Conservation (phyloP, 306 rosid genomes). For the Heteromeles arbutifolia region DNA sequence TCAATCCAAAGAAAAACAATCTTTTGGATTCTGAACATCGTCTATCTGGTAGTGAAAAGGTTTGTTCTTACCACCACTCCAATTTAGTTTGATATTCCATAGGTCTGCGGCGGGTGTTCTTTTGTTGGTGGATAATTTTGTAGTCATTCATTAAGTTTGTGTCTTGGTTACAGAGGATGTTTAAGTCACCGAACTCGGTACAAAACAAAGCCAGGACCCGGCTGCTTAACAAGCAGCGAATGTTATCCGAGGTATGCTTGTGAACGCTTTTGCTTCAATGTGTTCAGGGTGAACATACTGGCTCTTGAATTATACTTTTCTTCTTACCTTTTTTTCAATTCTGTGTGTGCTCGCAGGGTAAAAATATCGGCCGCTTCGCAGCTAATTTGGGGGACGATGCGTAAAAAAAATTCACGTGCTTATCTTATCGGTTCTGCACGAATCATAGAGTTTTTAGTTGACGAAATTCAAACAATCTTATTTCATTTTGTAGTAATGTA, state of each 20-base stretch:
- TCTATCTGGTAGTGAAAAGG: slow-evolving; percentile 80
- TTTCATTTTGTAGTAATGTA: neutral
- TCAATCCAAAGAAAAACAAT: slow-evolving; percentile 61
- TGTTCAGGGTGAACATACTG: neutral
- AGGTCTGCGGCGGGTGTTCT: neutral
- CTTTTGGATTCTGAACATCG: slow-evolving; percentile 38
- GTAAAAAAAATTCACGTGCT: neutral
- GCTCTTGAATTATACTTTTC: neutral
- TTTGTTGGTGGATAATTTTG: neutral
- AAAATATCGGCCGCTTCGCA: slow-evolving; percentile 68
- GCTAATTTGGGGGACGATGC: slow-evolving; percentile 46
- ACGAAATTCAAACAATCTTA: neutral
- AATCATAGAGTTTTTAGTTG: neutral
- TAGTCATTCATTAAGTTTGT: neutral
- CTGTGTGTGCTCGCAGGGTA: slow-evolving; percentile 45
- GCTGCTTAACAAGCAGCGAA: slow-evolving; percentile 69
- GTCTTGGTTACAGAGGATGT: slow-evolving; percentile 59
- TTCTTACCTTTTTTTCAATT: neutral
- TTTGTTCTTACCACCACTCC: slow-evolving; percentile 14
- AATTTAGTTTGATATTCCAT: neutral
- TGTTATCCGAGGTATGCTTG: slow-evolving; percentile 56
- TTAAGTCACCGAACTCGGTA: slow-evolving; percentile 74
- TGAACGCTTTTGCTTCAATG: neutral
- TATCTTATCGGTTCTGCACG: neutral
- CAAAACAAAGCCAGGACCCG: slow-evolving; percentile 85